Evolutionary conservation across 139 green algal genomes (phyloP).

Genomic region (Micractinium sp.): DNA sequence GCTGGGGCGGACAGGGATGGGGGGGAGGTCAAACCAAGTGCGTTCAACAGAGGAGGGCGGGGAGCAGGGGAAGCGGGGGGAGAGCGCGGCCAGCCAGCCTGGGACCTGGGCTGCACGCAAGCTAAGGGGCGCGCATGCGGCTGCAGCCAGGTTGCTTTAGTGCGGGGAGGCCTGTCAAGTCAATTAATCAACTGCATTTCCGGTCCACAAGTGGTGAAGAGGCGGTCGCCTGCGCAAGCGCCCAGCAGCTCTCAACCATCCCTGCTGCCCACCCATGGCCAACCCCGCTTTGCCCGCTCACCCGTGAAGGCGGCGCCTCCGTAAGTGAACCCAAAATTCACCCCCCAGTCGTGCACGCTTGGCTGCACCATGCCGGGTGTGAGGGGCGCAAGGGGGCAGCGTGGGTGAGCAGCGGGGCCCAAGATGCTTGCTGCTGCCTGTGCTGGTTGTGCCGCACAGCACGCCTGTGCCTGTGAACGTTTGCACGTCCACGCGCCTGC

Average conservation of each 20-base stretch:
- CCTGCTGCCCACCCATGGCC: too few relatives aligned
- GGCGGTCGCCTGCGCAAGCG: too few relatives aligned
- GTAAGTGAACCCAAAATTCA: constrained; percentile 24
- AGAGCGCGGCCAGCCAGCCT: not conserved
- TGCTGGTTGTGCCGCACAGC: too few relatives aligned
- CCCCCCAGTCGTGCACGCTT: not conserved
- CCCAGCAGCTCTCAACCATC: too few relatives aligned
- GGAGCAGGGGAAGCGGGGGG: not conserved
- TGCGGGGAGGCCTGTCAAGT: not conserved
- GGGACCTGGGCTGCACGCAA: not conserved
- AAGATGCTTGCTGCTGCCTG: not conserved
- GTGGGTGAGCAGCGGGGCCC: not conserved
- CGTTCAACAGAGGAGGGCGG: too few relatives aligned
- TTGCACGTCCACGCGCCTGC: too few relatives aligned
- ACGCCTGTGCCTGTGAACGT: too few relatives aligned
- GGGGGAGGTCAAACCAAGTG: not conserved
- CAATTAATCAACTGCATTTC: not conserved
- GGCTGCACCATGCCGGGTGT: not conserved
- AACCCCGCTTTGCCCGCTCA: not conserved
- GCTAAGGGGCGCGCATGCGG: too few relatives aligned
- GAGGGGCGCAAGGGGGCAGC: not conserved
- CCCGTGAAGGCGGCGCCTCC: constrained; percentile 11
- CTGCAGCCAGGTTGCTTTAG: not conserved
- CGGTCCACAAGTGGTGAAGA: not conserved
- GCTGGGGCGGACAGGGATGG: not conserved